Evolutionary conservation across 345 rosid genomes (phyloP).

Genomic region (Ricinus communis): DNA sequence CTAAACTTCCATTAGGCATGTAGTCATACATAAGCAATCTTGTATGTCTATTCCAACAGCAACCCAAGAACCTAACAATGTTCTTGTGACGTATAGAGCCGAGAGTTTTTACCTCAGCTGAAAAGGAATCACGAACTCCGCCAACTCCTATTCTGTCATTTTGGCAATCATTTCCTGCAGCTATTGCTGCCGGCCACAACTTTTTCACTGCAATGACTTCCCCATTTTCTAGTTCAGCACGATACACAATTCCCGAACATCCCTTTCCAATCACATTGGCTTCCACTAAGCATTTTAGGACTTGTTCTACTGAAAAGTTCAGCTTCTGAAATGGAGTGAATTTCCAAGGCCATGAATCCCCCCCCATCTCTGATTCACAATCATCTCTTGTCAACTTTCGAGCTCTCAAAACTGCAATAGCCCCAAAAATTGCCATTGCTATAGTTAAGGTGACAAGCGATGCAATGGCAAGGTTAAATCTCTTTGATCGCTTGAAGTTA

Average conservation of each 20-base stretch:
- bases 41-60: conserved; percentile 81
- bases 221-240: conserved; percentile 78
- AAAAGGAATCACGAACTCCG: conserved; percentile 87
- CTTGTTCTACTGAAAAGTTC: conserved; percentile 80
- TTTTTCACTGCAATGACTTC: conserved; percentile 93
- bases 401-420: conserved; percentile 60
- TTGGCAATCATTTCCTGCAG: conserved; percentile 31
- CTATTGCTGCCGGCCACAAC: conserved; percentile 71
- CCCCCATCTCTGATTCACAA: conserved; percentile 75
- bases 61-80: conserved; percentile 87
- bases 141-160: conserved; percentile 7
- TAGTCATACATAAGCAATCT: conserved; percentile 91
- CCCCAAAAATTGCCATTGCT: conserved; percentile 67
- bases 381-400: conserved; percentile 43
- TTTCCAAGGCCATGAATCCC: conserved; percentile 83
- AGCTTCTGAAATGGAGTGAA: conserved; percentile 96
- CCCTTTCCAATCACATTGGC: conserved; percentile 89
- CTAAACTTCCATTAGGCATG: conserved; percentile 94
- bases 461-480: conserved; percentile 64
- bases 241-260: conserved; percentile 86
- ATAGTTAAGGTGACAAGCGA: conserved; percentile 62
- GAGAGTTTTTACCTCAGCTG: conserved; percentile 84
- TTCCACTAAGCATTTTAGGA: conserved; percentile 75
- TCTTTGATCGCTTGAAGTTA: conserved; percentile 40
- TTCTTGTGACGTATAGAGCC: conserved; percentile 95